Conservation (phyloP, 1,284 basidiomycete genomes). For the Coriolopsis trogii region DNA sequence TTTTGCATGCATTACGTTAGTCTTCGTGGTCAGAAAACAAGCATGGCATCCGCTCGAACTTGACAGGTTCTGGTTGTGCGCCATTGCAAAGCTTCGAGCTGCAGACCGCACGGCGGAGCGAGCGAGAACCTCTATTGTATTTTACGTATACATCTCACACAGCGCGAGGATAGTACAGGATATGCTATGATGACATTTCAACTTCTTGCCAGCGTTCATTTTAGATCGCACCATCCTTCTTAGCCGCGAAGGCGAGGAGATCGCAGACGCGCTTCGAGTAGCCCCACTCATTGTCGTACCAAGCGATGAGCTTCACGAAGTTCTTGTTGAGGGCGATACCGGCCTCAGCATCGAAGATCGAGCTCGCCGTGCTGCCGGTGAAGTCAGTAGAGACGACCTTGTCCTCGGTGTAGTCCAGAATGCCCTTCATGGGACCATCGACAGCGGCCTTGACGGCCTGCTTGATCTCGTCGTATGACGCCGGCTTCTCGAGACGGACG, state of each 20-base stretch:
- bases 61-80: no score
- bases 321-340: slow-evolving; percentile 93
- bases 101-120: no score
- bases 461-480: slow-evolving; percentile 94
- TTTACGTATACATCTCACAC: slow-evolving; percentile 20
- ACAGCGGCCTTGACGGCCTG: slow-evolving; percentile 83
- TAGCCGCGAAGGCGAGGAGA: slow-evolving; percentile 83
- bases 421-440: slow-evolving; percentile 73
- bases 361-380: slow-evolving; percentile 77
- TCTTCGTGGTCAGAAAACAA: no score
- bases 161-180: slow-evolving; percentile 14
- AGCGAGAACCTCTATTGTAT: slow-evolving; percentile 16
- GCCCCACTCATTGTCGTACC: slow-evolving; percentile 98
- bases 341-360: slow-evolving; percentile 91
- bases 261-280: slow-evolving; percentile 97
- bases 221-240: slow-evolving; percentile 58
- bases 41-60: no score
- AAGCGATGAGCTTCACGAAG: slow-evolving; percentile 95
- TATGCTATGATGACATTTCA: slow-evolving; percentile 6
- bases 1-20: no score
- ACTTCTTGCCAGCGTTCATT: slow-evolving; percentile 3
- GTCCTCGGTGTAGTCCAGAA: slow-evolving; percentile 96
- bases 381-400: slow-evolving; percentile 96
- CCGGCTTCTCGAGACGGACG: slow-evolving; percentile 87
- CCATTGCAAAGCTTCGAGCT: no score